phyloP scores from a whole-genome alignment of 768 basidiomycete genomes.

The Kwoniella dendrophila region DNA sequence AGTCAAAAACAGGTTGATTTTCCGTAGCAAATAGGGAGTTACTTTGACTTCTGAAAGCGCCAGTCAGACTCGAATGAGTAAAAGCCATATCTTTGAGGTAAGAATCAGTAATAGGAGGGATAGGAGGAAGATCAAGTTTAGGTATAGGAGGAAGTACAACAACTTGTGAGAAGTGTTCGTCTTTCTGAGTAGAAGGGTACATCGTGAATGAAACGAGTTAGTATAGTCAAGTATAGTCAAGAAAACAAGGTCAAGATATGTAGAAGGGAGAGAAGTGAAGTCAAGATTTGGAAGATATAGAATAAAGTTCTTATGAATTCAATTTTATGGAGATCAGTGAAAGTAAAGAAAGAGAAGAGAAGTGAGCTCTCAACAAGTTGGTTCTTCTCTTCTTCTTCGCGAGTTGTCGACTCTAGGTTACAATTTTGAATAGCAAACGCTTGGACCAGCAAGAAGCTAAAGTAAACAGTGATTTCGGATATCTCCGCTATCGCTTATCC shows the following conservation, averaged over 20 bases:
- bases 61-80: slow-evolving; percentile 17
- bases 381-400: background rate
- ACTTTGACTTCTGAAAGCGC: slow-evolving; percentile 1
- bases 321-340: background rate
- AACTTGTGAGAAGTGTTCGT: background rate
- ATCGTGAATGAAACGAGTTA: background rate
- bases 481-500: background rate
- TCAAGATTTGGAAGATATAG: background rate
- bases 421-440: no score
- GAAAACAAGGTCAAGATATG: background rate
- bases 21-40: slow-evolving; percentile 7
- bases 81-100: slow-evolving; percentile 13
- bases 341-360: background rate
- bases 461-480: no score
- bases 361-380: background rate
- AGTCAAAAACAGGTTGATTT: slow-evolving; percentile 1
- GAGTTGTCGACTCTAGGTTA: no score
- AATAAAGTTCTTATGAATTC: background rate
- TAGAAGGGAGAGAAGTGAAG: background rate
- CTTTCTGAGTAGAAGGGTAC: background rate
- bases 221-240: no score
- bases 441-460: background rate
- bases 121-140: slow-evolving; percentile 14
- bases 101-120: slow-evolving; percentile 19
- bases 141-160: slow-evolving; percentile 6